Conservation (phyloP, 2,329 filamentous ascomycete genomes). For the Neobulgaria alba region DNA sequence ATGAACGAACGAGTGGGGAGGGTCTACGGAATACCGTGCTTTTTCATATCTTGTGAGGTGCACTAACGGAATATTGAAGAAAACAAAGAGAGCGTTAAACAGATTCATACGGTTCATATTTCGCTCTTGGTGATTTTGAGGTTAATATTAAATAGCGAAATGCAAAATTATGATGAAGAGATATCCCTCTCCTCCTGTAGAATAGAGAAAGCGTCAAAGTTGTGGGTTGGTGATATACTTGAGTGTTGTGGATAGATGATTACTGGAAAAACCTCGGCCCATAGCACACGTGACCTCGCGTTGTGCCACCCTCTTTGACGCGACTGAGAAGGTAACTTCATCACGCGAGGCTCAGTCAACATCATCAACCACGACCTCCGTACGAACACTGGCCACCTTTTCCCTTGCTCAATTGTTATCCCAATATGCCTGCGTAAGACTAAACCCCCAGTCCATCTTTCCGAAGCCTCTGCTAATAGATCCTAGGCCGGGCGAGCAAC, state of each 20-base stretch:
- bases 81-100: no score
- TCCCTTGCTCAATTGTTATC: constrained; percentile 7
- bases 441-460: neutral
- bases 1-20: no score
- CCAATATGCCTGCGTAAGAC: constrained; percentile 39
- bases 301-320: constrained; percentile 1
- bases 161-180: no score
- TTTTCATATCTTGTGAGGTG: no score
- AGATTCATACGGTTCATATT: no score
- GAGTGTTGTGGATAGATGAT: neutral
- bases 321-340: constrained; percentile 5
- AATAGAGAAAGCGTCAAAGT: no score
- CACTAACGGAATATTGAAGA: no score
- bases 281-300: neutral
- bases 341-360: constrained; percentile 6
- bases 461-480: no score
- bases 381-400: constrained; percentile 1
- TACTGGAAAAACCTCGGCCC: neutral
- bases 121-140: no score
- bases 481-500: constrained; percentile 60
- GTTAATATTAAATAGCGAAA: no score
- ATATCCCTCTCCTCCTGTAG: no score
- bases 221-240: constrained; percentile 3
- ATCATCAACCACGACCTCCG: constrained; percentile 14
- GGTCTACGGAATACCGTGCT: no score